A percentile compares a stretch with the other conserved stretches of the same genome.
phyloP scores from a whole-genome alignment of 1,139 yeast species.

The Blastobotrys persicus region DNA sequence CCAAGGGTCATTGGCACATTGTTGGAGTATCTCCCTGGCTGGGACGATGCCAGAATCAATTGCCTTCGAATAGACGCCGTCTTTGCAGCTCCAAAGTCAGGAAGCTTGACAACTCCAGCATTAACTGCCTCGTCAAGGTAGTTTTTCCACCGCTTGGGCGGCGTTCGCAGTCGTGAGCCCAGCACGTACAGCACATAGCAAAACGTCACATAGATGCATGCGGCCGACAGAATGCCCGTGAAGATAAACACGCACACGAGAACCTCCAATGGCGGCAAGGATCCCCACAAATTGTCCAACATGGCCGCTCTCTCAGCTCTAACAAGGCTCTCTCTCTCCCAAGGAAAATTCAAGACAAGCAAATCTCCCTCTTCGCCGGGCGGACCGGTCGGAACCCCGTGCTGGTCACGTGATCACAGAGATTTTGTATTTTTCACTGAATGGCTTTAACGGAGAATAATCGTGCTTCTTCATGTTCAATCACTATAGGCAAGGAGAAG shows the following conservation, averaged over 20 bases:
- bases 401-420: too few species aligned
- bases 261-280: constrained; percentile 6
- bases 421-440: too few species aligned
- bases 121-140: constrained; percentile 30
- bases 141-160: constrained; percentile 32
- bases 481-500: too few species aligned
- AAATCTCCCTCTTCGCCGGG: not conserved
- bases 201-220: constrained; percentile 16
- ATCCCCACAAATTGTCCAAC: not conserved
- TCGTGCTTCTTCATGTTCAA: too few species aligned
- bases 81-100: constrained; percentile 26
- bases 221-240: constrained; percentile 13
- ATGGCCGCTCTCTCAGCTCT: not conserved
- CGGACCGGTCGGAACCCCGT: not conserved
- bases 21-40: constrained; percentile 36
- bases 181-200: constrained; percentile 12
- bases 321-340: too few species aligned
- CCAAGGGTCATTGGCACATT: constrained; percentile 21
- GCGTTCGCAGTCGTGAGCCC: constrained; percentile 28
- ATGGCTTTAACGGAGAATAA: too few species aligned
- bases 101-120: constrained; percentile 30
- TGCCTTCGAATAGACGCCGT: constrained; percentile 50
- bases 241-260: not conserved
- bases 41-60: constrained; percentile 48
- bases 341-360: not conserved